Conservation (phyloP, 202 grass and related monocot species). For the Saccharum hybrid region DNA sequence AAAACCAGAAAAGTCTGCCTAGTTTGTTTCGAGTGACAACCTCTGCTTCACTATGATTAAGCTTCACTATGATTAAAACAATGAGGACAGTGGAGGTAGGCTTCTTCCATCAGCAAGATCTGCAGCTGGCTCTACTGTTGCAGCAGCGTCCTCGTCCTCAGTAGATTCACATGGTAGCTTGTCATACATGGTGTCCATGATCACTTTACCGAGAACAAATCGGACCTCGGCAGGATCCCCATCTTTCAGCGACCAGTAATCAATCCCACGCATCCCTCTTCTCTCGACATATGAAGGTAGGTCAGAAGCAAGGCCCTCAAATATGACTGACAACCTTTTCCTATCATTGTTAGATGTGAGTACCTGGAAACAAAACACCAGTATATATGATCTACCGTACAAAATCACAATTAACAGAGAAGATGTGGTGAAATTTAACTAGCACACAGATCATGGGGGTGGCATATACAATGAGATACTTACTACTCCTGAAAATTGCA, state of each 20-base stretch:
- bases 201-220: constrained; percentile 76
- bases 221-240: constrained; percentile 65
- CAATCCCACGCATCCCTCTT: constrained; percentile 55
- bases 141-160: neutral
- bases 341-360: constrained; percentile 57
- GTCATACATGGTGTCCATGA: constrained; percentile 66
- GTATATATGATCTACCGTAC: neutral
- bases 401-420: constrained; percentile 6
- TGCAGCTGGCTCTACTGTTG: neutral
- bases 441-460: neutral
- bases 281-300: constrained; percentile 40
- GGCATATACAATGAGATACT: constrained; percentile 50
- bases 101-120: constrained; percentile 23
- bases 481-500: constrained; percentile 64
- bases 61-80: constrained; percentile 36
- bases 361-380: constrained; percentile 56
- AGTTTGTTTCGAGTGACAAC: neutral
- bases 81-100: neutral
- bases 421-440: neutral
- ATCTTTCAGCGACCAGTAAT: constrained; percentile 68
- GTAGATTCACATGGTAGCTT: constrained; percentile 23
- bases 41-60: constrained; percentile 20
- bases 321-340: constrained; percentile 53
- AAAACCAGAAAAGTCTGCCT: neutral
- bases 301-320: constrained; percentile 49